These are phyloP conservation scores for Aspergillus udagawae DNA, from an alignment of 2,329 filamentous ascomycete genomes.

Conservation along the genomic window DNA sequence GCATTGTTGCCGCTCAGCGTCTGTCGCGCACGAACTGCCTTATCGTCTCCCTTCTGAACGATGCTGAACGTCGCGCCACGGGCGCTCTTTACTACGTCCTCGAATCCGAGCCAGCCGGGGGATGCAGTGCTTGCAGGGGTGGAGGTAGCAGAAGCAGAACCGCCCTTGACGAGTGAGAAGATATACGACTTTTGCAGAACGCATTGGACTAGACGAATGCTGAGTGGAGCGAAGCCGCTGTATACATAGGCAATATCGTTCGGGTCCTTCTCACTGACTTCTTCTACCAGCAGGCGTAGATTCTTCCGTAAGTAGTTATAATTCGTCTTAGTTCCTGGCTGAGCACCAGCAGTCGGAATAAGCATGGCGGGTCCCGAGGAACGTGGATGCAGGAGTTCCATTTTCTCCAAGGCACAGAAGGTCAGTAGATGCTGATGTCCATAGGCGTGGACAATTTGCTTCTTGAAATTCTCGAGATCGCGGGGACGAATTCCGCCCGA, in stretches of 20 bases:
- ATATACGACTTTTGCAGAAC: constrained; percentile 88
- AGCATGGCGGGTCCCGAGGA: constrained; percentile 75
- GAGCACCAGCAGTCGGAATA: constrained; percentile 67
- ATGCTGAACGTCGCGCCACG: constrained; percentile 88
- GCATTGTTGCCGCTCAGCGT: constrained; percentile 71
- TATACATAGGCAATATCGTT: constrained; percentile 98
- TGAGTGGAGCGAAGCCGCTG: constrained; percentile 91
- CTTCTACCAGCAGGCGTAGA: constrained; percentile 85
- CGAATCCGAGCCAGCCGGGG: constrained; percentile 89
- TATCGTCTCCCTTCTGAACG: constrained; percentile 86
- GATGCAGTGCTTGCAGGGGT: constrained; percentile 55
- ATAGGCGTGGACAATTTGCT: constrained; percentile 84
- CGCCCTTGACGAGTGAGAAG: constrained; percentile 64
- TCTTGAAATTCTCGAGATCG: constrained; percentile 85
- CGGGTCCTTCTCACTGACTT: constrained; percentile 91
- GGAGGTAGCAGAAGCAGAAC: constrained; percentile 46
- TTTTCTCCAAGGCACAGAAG: constrained; percentile 79
- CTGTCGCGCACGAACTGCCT: constrained; percentile 80
- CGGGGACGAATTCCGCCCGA: constrained; percentile 82
- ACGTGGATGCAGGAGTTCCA: constrained; percentile 76
- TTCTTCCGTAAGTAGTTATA: constrained; percentile 84
- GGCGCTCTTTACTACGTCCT: constrained; percentile 84
- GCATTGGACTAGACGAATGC: constrained; percentile 85
- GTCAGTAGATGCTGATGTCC: constrained; percentile 94
- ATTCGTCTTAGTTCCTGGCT: constrained; percentile 72